Base-by-base conservation (phyloP, 2,329 filamentous ascomycete genomes). In the Neofusicoccum laricinum region DNA sequence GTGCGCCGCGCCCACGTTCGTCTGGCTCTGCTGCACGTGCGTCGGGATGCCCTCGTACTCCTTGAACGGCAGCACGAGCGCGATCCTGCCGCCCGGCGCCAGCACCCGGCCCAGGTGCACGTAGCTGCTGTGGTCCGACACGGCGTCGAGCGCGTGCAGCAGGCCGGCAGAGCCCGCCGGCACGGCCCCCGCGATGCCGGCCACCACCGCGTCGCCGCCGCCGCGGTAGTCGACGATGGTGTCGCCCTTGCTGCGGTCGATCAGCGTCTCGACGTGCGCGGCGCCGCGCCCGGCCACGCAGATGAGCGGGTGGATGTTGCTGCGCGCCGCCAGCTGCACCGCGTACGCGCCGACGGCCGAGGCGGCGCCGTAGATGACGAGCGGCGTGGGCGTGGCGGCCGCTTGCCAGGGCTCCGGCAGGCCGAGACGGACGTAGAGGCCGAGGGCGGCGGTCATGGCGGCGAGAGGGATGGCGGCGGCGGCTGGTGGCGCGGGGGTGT, bases 241-340 rank as follows among this genome's bases (percentile, higher is more conserved):
- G 69, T 89, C 86, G 43, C 86, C 86, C 69, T 84, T 84, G 59
- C 19, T 6, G 19, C 61, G 61, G 61, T 63, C 82, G 63, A 88
- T 80, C 36, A 87, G 74, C 0, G 69, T 72, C 71, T 84, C 77
- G 3, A 88, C 85, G 67, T 83, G 83, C 2, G 79, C 69, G 8
- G 73, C 73, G 5, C 83, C 83, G 2, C 78, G 76, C 6, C 87
- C 87, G 0, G 86, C 86, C 7, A 89, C 78, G 65, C 80, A 82
- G 67, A 90, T 86, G 48, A 89, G 74, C 0, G 87, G 87, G 72
- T 88, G 85, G 66, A 89, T 85, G 70, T 86, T 84, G 2, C 66
- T 66, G 80, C 81, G 75, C 4, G 68, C 70, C 11, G 85, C 85
- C 15, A 89, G 77, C 71, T 89, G 85, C 48, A 88, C 74, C 0